phyloP scores from a whole-genome alignment of 2,329 filamentous ascomycete genomes.

The Calonectria henricotiae region DNA sequence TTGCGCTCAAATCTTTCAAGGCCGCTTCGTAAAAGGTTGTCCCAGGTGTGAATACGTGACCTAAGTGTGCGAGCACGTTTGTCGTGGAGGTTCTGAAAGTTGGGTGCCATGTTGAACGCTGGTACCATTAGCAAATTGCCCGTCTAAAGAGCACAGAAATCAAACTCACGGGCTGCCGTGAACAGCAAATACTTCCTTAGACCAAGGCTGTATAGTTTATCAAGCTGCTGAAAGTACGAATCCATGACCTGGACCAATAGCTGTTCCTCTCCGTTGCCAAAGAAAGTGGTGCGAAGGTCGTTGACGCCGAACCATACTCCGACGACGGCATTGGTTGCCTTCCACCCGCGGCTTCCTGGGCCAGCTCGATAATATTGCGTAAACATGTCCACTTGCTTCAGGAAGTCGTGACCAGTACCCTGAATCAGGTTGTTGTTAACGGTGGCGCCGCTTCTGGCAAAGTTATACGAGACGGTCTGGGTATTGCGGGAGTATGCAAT shows the following conservation, averaged over 20 bases:
- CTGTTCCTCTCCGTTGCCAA: slow-evolving; percentile 1
- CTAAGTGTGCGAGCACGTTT: slow-evolving; percentile 13
- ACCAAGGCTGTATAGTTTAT: slow-evolving; percentile 23
- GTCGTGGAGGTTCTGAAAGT: slow-evolving; percentile 22
- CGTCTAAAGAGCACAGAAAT: too few relatives aligned
- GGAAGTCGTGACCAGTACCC: slow-evolving; percentile 2
- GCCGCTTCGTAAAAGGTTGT: slow-evolving; percentile 1
- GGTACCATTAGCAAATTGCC: neutral
- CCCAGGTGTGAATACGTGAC: slow-evolving; percentile 17
- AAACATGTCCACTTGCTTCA: slow-evolving; percentile 12
- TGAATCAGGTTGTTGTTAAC: slow-evolving; percentile 23
- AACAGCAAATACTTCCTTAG: slow-evolving; percentile 24
- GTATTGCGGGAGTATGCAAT: neutral
- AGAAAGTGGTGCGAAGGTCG: slow-evolving; percentile 25
- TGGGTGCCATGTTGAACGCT: slow-evolving; percentile 30
- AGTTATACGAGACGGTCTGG: slow-evolving; percentile 28
- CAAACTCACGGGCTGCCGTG: slow-evolving; percentile 21
- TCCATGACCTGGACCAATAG: neutral
- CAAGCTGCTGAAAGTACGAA: slow-evolving; percentile 22
- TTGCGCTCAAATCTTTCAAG: slow-evolving; percentile 10
- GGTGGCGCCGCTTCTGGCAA: slow-evolving; percentile 26
- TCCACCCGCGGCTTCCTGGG: neutral
- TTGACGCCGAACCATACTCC: slow-evolving; percentile 32
- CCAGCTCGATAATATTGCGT: neutral
- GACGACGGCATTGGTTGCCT: slow-evolving; percentile 4